These are phyloP conservation scores for Chrysosporium queenslandicum DNA, from an alignment of 2,329 filamentous ascomycete genomes.

Conservation along the genomic window DNA sequence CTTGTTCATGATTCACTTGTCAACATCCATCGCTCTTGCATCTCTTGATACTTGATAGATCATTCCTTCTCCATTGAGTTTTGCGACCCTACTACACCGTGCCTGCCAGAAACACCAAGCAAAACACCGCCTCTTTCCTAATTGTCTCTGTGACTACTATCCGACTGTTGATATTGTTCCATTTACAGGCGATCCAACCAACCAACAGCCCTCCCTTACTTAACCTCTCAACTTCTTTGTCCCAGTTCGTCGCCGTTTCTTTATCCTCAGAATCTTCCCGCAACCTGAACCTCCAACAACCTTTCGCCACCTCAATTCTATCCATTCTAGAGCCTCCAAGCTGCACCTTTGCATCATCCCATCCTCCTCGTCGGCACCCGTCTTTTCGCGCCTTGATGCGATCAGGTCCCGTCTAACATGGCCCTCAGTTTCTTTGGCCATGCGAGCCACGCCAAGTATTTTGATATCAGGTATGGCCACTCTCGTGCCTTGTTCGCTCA, in stretches of 20 bases:
- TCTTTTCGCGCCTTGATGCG: not conserved
- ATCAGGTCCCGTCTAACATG: conserved; percentile 23
- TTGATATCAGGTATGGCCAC: conserved; percentile 37
- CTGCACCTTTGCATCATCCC: not conserved
- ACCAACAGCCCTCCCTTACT: not conserved
- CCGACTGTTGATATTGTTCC: not conserved
- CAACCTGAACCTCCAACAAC: not conserved
- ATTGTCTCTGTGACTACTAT: too few relatives aligned
- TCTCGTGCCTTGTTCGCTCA: not conserved
- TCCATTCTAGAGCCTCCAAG: not conserved
- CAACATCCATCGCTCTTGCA: too few relatives aligned
- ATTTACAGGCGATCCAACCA: not conserved
- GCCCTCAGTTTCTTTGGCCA: conserved; percentile 40
- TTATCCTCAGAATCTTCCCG: not conserved
- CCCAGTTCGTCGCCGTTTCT: not conserved
- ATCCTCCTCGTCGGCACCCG: not conserved
- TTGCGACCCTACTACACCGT: not conserved
- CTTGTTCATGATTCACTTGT: too few relatives aligned
- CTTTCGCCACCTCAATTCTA: not conserved
- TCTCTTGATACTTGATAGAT: too few relatives aligned
- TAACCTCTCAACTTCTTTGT: not conserved
- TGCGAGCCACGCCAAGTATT: conserved; percentile 40
- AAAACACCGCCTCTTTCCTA: not conserved
- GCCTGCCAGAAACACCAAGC: not conserved
- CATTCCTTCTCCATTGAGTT: too few relatives aligned